These are phyloP conservation scores for Diaporthe sp. DNA, from an alignment of 2,329 filamentous ascomycete species.

Conservation along the genomic window DNA sequence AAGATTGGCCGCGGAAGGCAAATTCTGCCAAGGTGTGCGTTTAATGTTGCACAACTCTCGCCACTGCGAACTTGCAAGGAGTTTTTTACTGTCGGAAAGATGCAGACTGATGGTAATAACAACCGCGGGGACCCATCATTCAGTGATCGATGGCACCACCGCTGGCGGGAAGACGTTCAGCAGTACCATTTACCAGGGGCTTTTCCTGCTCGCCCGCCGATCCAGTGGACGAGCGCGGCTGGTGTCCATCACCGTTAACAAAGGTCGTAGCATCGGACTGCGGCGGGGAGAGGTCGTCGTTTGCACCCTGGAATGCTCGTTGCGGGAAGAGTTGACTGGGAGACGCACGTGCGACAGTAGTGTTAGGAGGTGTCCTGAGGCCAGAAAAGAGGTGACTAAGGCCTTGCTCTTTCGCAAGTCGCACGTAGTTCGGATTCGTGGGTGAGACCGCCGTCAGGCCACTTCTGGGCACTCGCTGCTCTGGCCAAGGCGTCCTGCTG, in stretches of 20 bases:
- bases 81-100: no score
- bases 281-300: slow-evolving; percentile 50
- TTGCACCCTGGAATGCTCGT: slow-evolving; percentile 41
- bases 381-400: slow-evolving; percentile 66
- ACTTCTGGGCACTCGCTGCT: slow-evolving; percentile 68
- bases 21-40: neutral
- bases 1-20: neutral
- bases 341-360: slow-evolving; percentile 64
- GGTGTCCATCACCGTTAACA: slow-evolving; percentile 43
- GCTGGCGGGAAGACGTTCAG: slow-evolving; percentile 9
- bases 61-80: neutral
- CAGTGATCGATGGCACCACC: slow-evolving; percentile 19
- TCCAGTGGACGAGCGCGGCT: slow-evolving; percentile 39
- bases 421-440: slow-evolving; percentile 70
- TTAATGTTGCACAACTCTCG: neutral
- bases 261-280: slow-evolving; percentile 40
- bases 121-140: neutral
- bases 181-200: slow-evolving; percentile 36
- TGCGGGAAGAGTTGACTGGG: slow-evolving; percentile 52
- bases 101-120: neutral
- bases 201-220: slow-evolving; percentile 39
- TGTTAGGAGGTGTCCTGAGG: slow-evolving; percentile 58
- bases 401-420: slow-evolving; percentile 70
- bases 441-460: slow-evolving; percentile 67
- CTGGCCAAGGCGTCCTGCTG: slow-evolving; percentile 68